A percentile compares a stretch with the other conserved stretches of the same genome.
phyloP scores from a whole-genome alignment of 116 monocot genomes.

The Thalassia testudinum region DNA sequence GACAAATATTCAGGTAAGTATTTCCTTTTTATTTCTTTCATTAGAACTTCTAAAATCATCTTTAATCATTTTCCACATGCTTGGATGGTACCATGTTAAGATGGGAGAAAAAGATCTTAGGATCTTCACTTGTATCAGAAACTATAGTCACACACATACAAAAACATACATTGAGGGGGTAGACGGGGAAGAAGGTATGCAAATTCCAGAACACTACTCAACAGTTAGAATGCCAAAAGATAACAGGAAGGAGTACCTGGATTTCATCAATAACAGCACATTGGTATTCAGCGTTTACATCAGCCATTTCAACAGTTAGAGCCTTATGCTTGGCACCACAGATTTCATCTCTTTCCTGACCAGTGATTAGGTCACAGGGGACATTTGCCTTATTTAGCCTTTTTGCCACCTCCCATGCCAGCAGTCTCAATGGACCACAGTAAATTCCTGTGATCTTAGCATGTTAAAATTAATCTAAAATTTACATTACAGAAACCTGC shows the following conservation, averaged over 20 bases:
- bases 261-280: conserved; percentile 97
- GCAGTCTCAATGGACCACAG: conserved; percentile 89
- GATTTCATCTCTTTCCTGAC: conserved; percentile 84
- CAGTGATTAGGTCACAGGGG: conserved; percentile 80
- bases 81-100: too few species aligned
- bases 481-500: not conserved
- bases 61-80: too few species aligned
- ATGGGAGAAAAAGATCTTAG: too few species aligned
- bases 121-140: too few species aligned
- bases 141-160: too few species aligned
- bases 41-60: too few species aligned
- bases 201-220: too few species aligned
- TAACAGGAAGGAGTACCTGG: conserved; percentile 32
- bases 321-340: conserved; percentile 77
- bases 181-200: too few species aligned
- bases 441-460: conserved; percentile 55
- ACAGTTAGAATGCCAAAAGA: too few species aligned
- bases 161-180: too few species aligned
- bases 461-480: conserved; percentile 11
- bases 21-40: too few species aligned
- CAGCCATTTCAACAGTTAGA: conserved; percentile 92
- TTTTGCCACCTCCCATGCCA: conserved; percentile 88
- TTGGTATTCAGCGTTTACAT: conserved; percentile 44
- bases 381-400: conserved; percentile 89
- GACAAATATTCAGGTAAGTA: too few species aligned